Conservation (phyloP, 2,329 filamentous ascomycete genomes). For the Cadophora luteo-olivacea region DNA sequence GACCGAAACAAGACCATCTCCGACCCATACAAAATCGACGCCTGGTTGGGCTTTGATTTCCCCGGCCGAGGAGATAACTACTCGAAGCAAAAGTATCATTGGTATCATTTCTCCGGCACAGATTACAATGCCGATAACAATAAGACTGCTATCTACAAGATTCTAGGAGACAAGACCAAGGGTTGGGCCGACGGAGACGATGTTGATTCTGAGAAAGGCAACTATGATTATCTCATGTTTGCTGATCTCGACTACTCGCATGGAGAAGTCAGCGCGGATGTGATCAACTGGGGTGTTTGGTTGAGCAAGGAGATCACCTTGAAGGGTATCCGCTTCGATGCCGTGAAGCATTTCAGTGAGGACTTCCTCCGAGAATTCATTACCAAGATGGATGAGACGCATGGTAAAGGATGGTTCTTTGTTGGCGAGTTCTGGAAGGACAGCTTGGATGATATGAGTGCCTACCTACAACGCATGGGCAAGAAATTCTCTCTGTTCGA, state of each 20-base stretch:
- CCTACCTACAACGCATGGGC: slow-evolving; percentile 64
- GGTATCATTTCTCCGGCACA: slow-evolving; percentile 71
- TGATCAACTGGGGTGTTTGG: slow-evolving; percentile 73
- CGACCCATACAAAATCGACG: slow-evolving; percentile 66
- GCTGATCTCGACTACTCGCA: slow-evolving; percentile 72
- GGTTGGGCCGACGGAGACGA: slow-evolving; percentile 68
- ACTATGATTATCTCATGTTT: slow-evolving; percentile 76
- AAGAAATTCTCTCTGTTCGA: slow-evolving; percentile 70
- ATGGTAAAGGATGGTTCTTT: slow-evolving; percentile 63
- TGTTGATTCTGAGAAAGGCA: slow-evolving; percentile 65
- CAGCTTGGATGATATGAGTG: slow-evolving; percentile 59
- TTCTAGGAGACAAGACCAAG: slow-evolving; percentile 65
- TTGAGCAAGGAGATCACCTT: slow-evolving; percentile 65
- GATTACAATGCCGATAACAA: slow-evolving; percentile 65
- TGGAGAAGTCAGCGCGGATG: slow-evolving; percentile 67
- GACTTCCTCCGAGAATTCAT: slow-evolving; percentile 73
- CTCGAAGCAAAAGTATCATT: slow-evolving; percentile 67
- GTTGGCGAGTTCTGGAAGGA: slow-evolving; percentile 75
- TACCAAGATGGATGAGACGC: slow-evolving; percentile 56
- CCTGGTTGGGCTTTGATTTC: slow-evolving; percentile 73
- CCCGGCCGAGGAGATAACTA: slow-evolving; percentile 65
- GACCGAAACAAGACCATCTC: slow-evolving; percentile 62
- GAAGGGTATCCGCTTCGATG: slow-evolving; percentile 73
- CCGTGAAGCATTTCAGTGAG: slow-evolving; percentile 74
- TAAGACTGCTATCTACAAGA: slow-evolving; percentile 69